phyloP scores from a whole-genome alignment of 495 filamentous ascomycete species.

The Penicillium cinerascens region DNA sequence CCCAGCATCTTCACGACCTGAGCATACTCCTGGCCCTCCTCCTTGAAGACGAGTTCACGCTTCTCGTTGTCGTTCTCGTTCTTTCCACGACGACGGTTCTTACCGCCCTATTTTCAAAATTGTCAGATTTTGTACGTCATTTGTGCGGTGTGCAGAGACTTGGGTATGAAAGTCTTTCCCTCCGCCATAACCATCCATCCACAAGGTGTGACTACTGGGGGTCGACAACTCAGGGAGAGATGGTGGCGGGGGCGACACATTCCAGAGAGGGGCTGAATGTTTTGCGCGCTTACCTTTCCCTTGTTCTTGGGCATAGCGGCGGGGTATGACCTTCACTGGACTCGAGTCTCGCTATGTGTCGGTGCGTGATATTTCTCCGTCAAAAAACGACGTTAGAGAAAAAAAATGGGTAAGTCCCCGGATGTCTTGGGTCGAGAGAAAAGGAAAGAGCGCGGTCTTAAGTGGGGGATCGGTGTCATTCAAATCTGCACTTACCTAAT shows the following conservation, averaged over 20 bases:
- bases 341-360: constrained; percentile 21
- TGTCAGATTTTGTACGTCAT: constrained; percentile 21
- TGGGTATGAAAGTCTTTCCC: neutral
- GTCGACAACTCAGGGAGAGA: constrained; percentile 10
- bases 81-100: constrained; percentile 98
- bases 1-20: constrained; percentile 99
- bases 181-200: neutral
- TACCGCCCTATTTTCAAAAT: constrained; percentile 74
- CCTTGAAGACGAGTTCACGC: constrained; percentile 97
- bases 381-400: constrained; percentile 5
- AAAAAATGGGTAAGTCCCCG: constrained; percentile 10
- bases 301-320: constrained; percentile 94
- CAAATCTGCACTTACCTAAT: constrained; percentile 31
- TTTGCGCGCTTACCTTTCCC: constrained; percentile 72
- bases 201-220: neutral
- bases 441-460: constrained; percentile 18
- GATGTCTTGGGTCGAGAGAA: constrained; percentile 10
- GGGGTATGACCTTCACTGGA: constrained; percentile 24
- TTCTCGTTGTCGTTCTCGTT: constrained; percentile 99
- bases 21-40: constrained; percentile 98
- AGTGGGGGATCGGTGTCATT: constrained; percentile 20
- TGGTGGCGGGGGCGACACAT: constrained; percentile 26
- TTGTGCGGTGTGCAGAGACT: neutral
- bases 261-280: constrained; percentile 30
- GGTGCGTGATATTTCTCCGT: constrained; percentile 11